Conservation (phyloP, 305 asterid species). For the Rubia balearica region DNA sequence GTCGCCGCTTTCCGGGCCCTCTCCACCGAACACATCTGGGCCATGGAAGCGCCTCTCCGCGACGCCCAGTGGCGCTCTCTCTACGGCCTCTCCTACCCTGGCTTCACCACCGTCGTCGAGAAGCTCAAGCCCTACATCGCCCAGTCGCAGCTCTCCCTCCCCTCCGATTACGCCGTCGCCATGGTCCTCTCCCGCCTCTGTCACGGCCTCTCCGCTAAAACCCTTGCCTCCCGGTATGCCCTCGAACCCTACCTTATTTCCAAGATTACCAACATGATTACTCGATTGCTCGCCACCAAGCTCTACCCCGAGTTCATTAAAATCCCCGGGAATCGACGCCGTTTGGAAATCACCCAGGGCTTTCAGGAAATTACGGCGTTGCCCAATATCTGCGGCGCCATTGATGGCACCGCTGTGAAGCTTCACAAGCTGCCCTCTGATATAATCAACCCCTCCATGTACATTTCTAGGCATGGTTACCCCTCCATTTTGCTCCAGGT, state of each 20-base stretch:
- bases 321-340: constrained; percentile 69
- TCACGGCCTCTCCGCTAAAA: constrained; percentile 70
- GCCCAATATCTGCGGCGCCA: constrained; percentile 87
- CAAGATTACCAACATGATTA: constrained; percentile 92
- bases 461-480: constrained; percentile 52
- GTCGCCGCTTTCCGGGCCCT: constrained; percentile 95
- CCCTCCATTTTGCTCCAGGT: constrained; percentile 79
- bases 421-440: constrained; percentile 50
- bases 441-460: constrained; percentile 44
- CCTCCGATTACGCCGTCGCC: constrained; percentile 97
- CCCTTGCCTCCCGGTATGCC: constrained; percentile 76
- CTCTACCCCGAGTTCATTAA: constrained; percentile 87
- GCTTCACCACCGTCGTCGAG: constrained; percentile 91
- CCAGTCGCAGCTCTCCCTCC: constrained; percentile 87
- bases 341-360: constrained; percentile 72
- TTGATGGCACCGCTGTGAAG: constrained; percentile 70
- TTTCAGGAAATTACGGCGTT: constrained; percentile 70
- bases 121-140: constrained; percentile 90
- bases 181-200: constrained; percentile 89
- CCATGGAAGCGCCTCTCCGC: constrained; percentile 90
- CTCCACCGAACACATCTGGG: constrained; percentile 95
- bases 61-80: constrained; percentile 97
- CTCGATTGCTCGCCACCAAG: constrained; percentile 86
- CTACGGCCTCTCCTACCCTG: constrained; percentile 89
- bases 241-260: constrained; percentile 90